Evolutionary conservation across 345 rosid species (phyloP).

Genomic region (Stellera chamaejasme): DNA sequence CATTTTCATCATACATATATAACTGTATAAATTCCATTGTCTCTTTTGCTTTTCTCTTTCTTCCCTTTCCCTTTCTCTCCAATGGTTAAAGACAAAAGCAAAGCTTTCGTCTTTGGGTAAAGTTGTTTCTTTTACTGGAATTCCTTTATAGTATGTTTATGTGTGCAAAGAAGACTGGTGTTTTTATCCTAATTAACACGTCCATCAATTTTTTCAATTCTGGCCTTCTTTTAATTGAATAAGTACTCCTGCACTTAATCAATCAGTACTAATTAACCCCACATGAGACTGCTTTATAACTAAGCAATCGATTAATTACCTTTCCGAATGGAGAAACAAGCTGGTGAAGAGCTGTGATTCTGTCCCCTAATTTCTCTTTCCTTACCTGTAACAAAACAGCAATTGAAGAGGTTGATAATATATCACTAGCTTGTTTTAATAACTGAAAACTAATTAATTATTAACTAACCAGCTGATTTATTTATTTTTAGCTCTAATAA

Average conservation of each 20-base stretch:
- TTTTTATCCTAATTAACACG: background rate
- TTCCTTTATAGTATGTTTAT: background rate
- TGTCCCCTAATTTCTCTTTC: constrained; percentile 86
- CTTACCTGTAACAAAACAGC: constrained; percentile 42
- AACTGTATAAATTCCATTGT: no score
- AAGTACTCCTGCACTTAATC: no score
- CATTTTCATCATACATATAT: constrained; percentile 3
- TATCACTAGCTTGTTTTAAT: background rate
- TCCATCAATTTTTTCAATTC: background rate
- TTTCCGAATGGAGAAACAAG: constrained; percentile 97
- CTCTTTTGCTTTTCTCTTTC: constrained; percentile 5
- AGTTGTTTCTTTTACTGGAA: constrained; percentile 9
- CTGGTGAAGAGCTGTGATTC: constrained; percentile 91
- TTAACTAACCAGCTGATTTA: no score
- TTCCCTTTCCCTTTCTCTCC: background rate
- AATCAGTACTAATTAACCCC: background rate
- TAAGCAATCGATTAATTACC: constrained; percentile 26
- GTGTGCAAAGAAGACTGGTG: no score
- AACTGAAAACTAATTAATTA: background rate
- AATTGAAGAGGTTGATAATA: background rate
- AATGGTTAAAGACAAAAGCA: constrained; percentile 15
- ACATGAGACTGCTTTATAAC: background rate
- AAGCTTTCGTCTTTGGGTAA: constrained; percentile 10
- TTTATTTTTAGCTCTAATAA: no score
- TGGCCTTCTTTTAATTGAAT: no score